A percentile compares a stretch with the other conserved stretches of the same genome.
Evolutionary conservation across 176 grass and related monocot genomes (phyloP).

Genomic region (Carex kokanica): DNA sequence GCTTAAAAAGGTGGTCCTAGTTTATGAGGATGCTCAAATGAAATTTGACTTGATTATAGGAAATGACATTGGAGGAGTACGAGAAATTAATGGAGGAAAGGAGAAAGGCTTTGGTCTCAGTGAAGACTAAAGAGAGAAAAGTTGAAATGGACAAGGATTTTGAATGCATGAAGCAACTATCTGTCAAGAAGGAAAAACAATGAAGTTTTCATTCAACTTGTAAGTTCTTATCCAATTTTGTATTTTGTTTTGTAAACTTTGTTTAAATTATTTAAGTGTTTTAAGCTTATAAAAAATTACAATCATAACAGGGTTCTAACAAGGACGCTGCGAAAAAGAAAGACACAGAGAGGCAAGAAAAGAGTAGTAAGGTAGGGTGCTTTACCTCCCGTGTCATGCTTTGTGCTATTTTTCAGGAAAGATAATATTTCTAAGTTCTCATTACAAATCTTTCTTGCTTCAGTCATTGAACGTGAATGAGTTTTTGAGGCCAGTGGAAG

Average conservation of each 20-base stretch:
- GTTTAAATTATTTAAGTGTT: neutral
- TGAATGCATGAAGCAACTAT: constrained; percentile 47
- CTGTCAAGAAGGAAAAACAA: constrained; percentile 41
- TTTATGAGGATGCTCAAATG: neutral
- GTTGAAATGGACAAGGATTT: constrained; percentile 65
- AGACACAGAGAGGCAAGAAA: constrained; percentile 35
- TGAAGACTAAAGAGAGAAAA: constrained; percentile 52
- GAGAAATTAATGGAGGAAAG: constrained; percentile 67
- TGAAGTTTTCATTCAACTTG: constrained; percentile 63
- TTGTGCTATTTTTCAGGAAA: neutral
- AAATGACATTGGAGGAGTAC: constrained; percentile 80
- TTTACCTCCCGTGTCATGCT: neutral
- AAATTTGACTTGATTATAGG: constrained; percentile 27
- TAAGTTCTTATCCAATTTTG: neutral
- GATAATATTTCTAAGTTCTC: neutral
- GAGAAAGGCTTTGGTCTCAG: constrained; percentile 50
- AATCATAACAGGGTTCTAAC: constrained; percentile 41
- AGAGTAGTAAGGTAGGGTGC: constrained; percentile 39
- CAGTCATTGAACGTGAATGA: constrained; percentile 54
- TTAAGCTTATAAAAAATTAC: neutral
- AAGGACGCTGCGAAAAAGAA: constrained; percentile 60
- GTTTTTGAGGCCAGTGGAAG: constrained; percentile 57
- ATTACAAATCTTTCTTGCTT: neutral
- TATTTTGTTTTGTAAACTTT: neutral
- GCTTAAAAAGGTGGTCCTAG: neutral